Conservation (phyloP, 2,329 filamentous ascomycete genomes). For the Ceratocystis colombiana region DNA sequence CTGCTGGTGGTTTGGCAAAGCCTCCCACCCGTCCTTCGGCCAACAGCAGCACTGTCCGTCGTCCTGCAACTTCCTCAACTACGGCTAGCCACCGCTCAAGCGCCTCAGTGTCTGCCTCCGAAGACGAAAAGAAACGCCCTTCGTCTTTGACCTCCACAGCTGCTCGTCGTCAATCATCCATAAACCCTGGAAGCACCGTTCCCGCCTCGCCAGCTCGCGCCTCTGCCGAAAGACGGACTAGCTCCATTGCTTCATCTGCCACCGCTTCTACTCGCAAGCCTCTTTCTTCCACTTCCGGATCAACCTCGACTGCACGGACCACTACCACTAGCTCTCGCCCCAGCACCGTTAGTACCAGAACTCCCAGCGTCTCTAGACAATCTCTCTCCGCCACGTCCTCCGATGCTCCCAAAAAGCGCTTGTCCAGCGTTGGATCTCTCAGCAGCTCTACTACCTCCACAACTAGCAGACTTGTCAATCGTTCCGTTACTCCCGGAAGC, state of each 20-base stretch:
- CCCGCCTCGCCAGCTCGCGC: conserved; percentile 32
- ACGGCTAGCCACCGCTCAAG: conserved; percentile 39
- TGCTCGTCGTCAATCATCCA: conserved; percentile 32
- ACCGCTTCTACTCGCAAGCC: conserved; percentile 26
- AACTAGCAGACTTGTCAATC: conserved; percentile 33
- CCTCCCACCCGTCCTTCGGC: conserved; percentile 41
- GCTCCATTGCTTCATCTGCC: conserved; percentile 35
- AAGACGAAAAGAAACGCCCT: conserved; percentile 40
- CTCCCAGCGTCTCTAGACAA: conserved; percentile 32
- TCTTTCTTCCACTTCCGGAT: conserved; percentile 19
- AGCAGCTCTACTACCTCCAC: conserved; percentile 33
- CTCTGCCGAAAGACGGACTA: conserved; percentile 28
- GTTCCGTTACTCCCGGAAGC: conserved; percentile 29
- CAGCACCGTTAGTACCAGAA: conserved; percentile 29
- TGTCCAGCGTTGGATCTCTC: conserved; percentile 39
- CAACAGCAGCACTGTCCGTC: conserved; percentile 32
- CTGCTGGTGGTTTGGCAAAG: conserved; percentile 39
- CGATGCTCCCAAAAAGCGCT: conserved; percentile 46
- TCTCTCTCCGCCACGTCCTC: conserved; percentile 32
- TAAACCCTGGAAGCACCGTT: conserved; percentile 30
- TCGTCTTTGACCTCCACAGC: conserved; percentile 29
- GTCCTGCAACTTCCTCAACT: conserved; percentile 33
- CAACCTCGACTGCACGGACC: conserved; percentile 9
- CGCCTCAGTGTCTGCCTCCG: conserved; percentile 41
- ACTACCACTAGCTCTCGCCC: conserved; percentile 20